Percentiles rank a stretch among this genome's conserved stretches.
Conservation (phyloP, 2,329 filamentous ascomycete genomes). For the Ophiostoma montium region DNA sequence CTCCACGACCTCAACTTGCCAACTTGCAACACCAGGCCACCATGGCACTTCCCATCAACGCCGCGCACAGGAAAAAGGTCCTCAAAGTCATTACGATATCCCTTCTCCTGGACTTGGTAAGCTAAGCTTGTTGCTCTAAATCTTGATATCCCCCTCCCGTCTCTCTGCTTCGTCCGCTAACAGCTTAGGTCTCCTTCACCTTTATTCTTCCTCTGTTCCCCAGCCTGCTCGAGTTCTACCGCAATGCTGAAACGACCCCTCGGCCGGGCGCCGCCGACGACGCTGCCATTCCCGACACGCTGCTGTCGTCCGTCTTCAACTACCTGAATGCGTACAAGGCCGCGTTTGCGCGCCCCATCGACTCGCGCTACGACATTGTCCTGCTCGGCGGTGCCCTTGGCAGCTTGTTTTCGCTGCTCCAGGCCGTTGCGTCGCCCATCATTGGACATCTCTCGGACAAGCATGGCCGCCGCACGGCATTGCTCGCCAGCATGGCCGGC, state of each 20-base stretch:
- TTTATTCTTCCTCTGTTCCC: slow-evolving; percentile 96
- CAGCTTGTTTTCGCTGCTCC: slow-evolving; percentile 81
- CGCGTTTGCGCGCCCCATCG: slow-evolving; percentile 80
- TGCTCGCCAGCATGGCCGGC: slow-evolving; percentile 82
- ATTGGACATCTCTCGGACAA: slow-evolving; percentile 82
- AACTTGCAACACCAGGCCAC: background rate
- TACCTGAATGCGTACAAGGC: slow-evolving; percentile 93
- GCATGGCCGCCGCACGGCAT: slow-evolving; percentile 72
- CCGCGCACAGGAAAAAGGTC: slow-evolving; percentile 58
- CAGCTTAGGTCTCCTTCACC: slow-evolving; percentile 77
- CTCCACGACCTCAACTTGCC: background rate
- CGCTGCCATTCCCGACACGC: slow-evolving; percentile 34
- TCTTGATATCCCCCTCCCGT: background rate
- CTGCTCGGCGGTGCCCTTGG: slow-evolving; percentile 86
- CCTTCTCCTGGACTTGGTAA: slow-evolving; percentile 75
- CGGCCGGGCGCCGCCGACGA: slow-evolving; percentile 20
- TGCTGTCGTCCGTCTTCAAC: slow-evolving; percentile 65
- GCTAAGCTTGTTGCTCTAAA: slow-evolving; percentile 17
- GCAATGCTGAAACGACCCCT: slow-evolving; percentile 58
- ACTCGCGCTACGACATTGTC: slow-evolving; percentile 93
- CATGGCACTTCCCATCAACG: slow-evolving; percentile 33
- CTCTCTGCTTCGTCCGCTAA: background rate
- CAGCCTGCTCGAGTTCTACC: slow-evolving; percentile 91
- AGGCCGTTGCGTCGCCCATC: slow-evolving; percentile 81
- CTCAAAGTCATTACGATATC: slow-evolving; percentile 81